These are phyloP conservation scores for Ophiostoma montium DNA, from an alignment of 2,329 filamentous ascomycete species.

Conservation along the genomic window DNA sequence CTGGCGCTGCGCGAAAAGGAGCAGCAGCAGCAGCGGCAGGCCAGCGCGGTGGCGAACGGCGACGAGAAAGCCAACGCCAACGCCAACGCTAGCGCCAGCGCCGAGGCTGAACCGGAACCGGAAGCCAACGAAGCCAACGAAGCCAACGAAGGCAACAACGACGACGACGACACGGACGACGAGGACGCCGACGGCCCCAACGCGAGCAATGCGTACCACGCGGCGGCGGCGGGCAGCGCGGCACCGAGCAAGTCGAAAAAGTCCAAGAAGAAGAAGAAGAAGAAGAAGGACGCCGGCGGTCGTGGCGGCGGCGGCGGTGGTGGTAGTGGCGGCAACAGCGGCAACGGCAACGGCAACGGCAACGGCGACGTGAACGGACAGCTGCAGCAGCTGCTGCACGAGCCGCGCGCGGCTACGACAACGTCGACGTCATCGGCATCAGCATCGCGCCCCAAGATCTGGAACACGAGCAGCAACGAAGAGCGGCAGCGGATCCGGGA, in stretches of 20 bases:
- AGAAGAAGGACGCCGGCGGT: conserved; percentile 16
- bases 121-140: neutral
- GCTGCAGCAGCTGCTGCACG: conserved; percentile 21
- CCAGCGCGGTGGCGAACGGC: conserved; percentile 18
- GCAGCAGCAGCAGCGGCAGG: neutral
- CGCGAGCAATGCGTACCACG: too few relatives aligned
- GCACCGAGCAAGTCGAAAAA: conserved; percentile 37
- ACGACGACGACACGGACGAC: conserved; percentile 43
- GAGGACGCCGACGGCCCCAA: conserved; percentile 27
- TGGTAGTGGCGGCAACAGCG: too few relatives aligned
- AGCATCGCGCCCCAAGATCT: conserved; percentile 53
- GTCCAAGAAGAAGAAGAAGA: conserved; percentile 58
- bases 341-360: too few relatives aligned
- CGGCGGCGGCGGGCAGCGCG: too few relatives aligned
- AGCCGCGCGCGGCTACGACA: too few relatives aligned
- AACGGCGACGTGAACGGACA: conserved; percentile 4
- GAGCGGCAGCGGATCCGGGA: conserved; percentile 96
- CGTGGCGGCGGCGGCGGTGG: too few relatives aligned
- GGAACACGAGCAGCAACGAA: conserved; percentile 89
- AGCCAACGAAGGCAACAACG: conserved; percentile 32
- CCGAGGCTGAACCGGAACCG: neutral
- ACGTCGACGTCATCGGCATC: neutral
- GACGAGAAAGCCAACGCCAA: neutral
- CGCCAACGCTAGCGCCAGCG: neutral
- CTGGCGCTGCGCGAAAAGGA: conserved; percentile 50